A percentile compares a stretch with the other conserved stretches of the same genome.
phyloP scores from a whole-genome alignment of 768 basidiomycete genomes.

The Tulasnella sp. region DNA sequence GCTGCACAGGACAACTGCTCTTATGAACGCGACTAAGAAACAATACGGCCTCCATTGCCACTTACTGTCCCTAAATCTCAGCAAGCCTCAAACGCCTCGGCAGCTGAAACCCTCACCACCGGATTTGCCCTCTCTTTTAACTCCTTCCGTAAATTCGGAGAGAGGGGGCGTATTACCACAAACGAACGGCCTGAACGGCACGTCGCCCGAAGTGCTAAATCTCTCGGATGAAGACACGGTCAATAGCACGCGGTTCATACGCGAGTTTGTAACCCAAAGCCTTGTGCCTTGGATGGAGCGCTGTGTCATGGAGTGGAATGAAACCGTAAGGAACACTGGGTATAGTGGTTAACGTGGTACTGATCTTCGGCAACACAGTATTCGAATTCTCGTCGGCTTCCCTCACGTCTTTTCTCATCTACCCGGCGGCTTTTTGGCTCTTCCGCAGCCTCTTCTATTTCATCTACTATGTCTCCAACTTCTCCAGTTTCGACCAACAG shows the following conservation, averaged over 20 bases:
- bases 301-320: slow-evolving; percentile 92
- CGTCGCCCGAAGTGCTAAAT: slow-evolving; percentile 9
- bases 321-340: slow-evolving; percentile 55
- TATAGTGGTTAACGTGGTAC: not conserved
- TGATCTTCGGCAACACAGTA: slow-evolving; percentile 49
- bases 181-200: slow-evolving; percentile 18
- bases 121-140: slow-evolving; percentile 67
- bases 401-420: slow-evolving; percentile 83
- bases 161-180: slow-evolving; percentile 38
- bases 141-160: slow-evolving; percentile 49
- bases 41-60: slow-evolving; percentile 80
- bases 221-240: slow-evolving; percentile 75
- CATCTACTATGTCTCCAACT: slow-evolving; percentile 47
- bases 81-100: slow-evolving; percentile 21
- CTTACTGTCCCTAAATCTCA: slow-evolving; percentile 62
- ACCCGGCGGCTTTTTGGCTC: slow-evolving; percentile 83
- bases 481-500: slow-evolving; percentile 43
- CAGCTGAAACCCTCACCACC: slow-evolving; percentile 55
- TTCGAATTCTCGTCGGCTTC: slow-evolving; percentile 74
- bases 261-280: slow-evolving; percentile 88
- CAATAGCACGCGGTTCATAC: slow-evolving; percentile 72
- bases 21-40: slow-evolving; percentile 86
- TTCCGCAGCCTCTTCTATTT: slow-evolving; percentile 50
- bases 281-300: slow-evolving; percentile 97
- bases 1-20: slow-evolving; percentile 64